These are phyloP conservation scores for Crithidia bombi DNA, from an alignment of 208 protist species.

Conservation along the genomic window DNA sequence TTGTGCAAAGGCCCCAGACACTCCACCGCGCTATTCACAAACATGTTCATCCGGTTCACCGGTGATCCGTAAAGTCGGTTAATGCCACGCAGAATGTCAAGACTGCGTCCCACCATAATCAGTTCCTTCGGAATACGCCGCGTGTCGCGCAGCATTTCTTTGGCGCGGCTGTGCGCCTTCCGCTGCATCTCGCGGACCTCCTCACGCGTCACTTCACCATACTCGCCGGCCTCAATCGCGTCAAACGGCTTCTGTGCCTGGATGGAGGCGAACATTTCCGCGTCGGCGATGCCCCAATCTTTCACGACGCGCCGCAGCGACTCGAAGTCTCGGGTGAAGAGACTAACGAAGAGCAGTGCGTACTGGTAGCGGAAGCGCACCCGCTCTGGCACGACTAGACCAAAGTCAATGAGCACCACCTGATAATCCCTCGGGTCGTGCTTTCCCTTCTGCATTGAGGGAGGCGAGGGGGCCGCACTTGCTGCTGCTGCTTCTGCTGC, in stretches of 20 bases:
- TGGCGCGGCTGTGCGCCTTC: slow-evolving; percentile 41
- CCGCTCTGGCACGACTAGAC: slow-evolving; percentile 68
- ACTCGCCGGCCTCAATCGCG: slow-evolving; percentile 53
- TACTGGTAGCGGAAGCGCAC: slow-evolving; percentile 83
- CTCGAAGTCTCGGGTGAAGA: slow-evolving; percentile 71
- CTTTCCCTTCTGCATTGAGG: slow-evolving; percentile 6
- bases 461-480: neutral
- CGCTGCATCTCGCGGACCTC: slow-evolving; percentile 69
- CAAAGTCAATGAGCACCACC: slow-evolving; percentile 84
- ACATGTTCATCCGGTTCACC: slow-evolving; percentile 82
- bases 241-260: slow-evolving; percentile 77
- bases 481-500: neutral
- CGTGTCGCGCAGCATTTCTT: slow-evolving; percentile 57
- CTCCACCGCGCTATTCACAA: slow-evolving; percentile 63
- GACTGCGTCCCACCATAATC: slow-evolving; percentile 67
- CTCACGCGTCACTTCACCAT: slow-evolving; percentile 66
- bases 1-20: slow-evolving; percentile 61
- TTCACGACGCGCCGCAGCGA: slow-evolving; percentile 51
- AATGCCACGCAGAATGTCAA: slow-evolving; percentile 82
- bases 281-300: slow-evolving; percentile 77
- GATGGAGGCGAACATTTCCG: slow-evolving; percentile 77
- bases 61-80: slow-evolving; percentile 85
- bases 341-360: slow-evolving; percentile 75
- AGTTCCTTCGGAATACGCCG: slow-evolving; percentile 73
- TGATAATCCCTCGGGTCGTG: slow-evolving; percentile 41